phyloP scores from a whole-genome alignment of 129 eudicot genomes.

The Artemisia annua region DNA sequence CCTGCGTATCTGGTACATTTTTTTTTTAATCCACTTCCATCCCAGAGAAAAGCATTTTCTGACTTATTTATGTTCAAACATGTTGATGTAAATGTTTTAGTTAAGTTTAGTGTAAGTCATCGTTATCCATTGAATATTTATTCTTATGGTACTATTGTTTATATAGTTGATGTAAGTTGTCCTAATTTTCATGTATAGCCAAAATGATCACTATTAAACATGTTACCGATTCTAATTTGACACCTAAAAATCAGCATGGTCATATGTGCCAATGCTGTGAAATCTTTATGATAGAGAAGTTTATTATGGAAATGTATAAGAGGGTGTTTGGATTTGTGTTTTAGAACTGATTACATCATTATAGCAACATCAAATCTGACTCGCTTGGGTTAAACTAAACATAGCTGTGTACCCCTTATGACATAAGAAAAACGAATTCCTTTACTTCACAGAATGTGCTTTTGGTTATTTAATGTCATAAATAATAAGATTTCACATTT shows the following conservation, averaged over 20 bases:
- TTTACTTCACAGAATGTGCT: not conserved
- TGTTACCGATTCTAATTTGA: too few relatives aligned
- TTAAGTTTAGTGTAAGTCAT: too few relatives aligned
- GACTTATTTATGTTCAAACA: too few relatives aligned
- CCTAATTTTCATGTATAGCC: too few relatives aligned
- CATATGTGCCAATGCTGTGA: not conserved
- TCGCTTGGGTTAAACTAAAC: not conserved
- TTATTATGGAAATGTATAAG: not conserved
- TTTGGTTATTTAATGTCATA: not conserved
- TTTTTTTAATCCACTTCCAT: not conserved
- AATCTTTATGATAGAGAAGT: not conserved
- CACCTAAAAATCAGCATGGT: not conserved
- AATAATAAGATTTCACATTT: not conserved
- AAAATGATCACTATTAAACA: too few relatives aligned
- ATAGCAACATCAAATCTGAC: too few relatives aligned
- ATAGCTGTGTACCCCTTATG: not conserved
- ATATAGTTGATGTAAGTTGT: too few relatives aligned
- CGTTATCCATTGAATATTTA: too few relatives aligned
- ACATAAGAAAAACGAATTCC: not conserved
- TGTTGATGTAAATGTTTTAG: too few relatives aligned
- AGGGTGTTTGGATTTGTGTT: not conserved
- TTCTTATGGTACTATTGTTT: too few relatives aligned
- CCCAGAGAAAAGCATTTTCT: not conserved
- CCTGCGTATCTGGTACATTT: slow-evolving; percentile 79
- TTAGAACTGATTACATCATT: not conserved